Percentiles rank a stretch among this genome's conserved stretches.
Evolutionary conservation across 805 yeast genomes (phyloP).

Genomic region (Isabelozyma pseudorhagii): DNA sequence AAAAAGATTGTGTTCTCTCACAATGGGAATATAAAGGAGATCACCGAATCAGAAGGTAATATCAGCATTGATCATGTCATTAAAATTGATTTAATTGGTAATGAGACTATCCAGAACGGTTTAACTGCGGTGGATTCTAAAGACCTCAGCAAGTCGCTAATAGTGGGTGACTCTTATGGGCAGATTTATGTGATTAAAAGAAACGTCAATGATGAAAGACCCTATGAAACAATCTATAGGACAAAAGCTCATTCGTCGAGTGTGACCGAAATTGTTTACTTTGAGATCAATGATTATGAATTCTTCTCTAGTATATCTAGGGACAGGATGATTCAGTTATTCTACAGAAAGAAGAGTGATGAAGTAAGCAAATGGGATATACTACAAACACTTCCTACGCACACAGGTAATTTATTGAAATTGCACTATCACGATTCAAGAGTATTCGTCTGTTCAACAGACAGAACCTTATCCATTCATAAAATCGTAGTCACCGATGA

Average conservation of each 20-base stretch:
- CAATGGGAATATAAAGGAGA: constrained; percentile 34
- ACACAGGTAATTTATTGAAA: constrained; percentile 50
- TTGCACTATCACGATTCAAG: constrained; percentile 25
- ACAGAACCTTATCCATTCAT: constrained; percentile 58
- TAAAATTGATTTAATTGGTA: constrained; percentile 16
- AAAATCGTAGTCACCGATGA: constrained; percentile 21
- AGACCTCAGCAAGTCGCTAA: constrained; percentile 15
- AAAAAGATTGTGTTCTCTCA: constrained; percentile 41
- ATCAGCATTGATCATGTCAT: constrained; percentile 5
- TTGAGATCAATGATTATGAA: constrained; percentile 20
- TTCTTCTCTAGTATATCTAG: constrained; percentile 50
- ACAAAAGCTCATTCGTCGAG: constrained; percentile 51
- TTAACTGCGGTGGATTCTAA: constrained; percentile 40
- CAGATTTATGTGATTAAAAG: constrained; percentile 24
- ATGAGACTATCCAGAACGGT: constrained; percentile 36
- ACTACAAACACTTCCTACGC: constrained; percentile 57
- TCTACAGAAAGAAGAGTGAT: constrained; percentile 16
- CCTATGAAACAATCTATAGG: constrained; percentile 14
- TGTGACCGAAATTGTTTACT: constrained; percentile 43
- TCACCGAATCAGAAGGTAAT: constrained; percentile 11
- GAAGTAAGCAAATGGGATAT: constrained; percentile 43
- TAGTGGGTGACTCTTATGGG: constrained; percentile 53
- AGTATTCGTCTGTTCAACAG: constrained; percentile 57
- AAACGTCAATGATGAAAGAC: constrained; percentile 6
- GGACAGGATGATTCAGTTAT: constrained; percentile 63